Conservation (phyloP, 768 basidiomycete species). For the Serendipita vermifera region DNA sequence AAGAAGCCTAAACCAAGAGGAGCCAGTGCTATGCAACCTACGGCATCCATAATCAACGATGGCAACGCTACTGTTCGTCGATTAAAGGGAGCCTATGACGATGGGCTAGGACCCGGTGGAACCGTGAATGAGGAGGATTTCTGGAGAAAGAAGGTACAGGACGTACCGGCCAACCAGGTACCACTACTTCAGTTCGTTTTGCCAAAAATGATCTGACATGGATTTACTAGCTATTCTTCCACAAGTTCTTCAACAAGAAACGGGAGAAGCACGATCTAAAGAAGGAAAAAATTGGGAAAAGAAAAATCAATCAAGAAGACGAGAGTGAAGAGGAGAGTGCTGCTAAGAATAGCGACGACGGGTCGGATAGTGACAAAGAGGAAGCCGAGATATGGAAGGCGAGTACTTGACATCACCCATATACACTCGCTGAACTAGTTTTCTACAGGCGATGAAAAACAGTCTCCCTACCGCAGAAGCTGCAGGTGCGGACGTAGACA, state of each 20-base stretch:
- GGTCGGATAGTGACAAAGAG: conserved; percentile 33
- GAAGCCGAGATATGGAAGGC: conserved; percentile 89
- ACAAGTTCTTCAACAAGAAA: conserved; percentile 75
- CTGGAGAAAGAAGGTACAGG: conserved; percentile 49
- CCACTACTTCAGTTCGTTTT: conserved; percentile 16
- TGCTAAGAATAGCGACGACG: conserved; percentile 24
- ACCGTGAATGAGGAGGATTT: conserved; percentile 66
- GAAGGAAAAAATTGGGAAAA: conserved; percentile 34
- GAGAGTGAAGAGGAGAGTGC: conserved; percentile 21
- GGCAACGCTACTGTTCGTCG: conserved; percentile 34
- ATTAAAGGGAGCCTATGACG: conserved; percentile 58
- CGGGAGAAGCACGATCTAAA: conserved; percentile 40
- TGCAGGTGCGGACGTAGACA: conserved; percentile 26
- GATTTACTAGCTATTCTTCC: conserved; percentile 62
- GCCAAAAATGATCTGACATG: neutral
- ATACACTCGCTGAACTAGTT: neutral
- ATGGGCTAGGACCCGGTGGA: conserved; percentile 31
- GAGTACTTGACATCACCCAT: conserved; percentile 13
- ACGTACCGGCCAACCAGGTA: conserved; percentile 82
- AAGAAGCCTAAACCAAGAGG: conserved; percentile 65
- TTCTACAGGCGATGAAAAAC: conserved; percentile 70
- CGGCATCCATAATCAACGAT: conserved; percentile 45
- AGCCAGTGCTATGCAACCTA: conserved; percentile 93
- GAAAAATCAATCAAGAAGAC: conserved; percentile 21
- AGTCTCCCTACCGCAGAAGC: conserved; percentile 53